Conservation (phyloP, 2,329 filamentous ascomycete genomes). For the Arthrocladium fulminans region DNA sequence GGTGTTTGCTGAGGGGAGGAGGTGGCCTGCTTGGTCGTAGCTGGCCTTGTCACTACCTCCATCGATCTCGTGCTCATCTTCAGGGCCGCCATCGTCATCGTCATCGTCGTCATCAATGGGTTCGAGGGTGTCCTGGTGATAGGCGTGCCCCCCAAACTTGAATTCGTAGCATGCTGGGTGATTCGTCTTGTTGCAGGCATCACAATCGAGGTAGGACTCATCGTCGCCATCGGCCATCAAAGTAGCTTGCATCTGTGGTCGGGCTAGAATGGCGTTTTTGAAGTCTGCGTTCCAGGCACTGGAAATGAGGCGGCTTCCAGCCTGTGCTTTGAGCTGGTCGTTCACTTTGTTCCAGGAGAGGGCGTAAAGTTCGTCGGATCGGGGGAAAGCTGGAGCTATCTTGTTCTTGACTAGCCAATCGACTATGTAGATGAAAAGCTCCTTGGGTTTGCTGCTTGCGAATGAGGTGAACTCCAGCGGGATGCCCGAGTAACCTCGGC, state of each 20-base stretch:
- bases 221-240: constrained; percentile 13
- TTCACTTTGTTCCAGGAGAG: constrained; percentile 64
- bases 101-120: constrained; percentile 45
- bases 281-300: constrained; percentile 62
- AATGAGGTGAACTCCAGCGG: constrained; percentile 62
- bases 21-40: constrained; percentile 40
- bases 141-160: constrained; percentile 56
- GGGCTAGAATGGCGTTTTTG: constrained; percentile 53
- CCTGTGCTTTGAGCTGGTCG: constrained; percentile 59
- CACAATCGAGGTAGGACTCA: constrained; percentile 40
- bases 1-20: constrained; percentile 36
- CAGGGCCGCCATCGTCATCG: constrained; percentile 31
- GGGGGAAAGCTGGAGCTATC: constrained; percentile 61
- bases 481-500: constrained; percentile 39
- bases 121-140: constrained; percentile 56
- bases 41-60: constrained; percentile 33
- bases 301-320: constrained; percentile 62
- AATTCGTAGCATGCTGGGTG: constrained; percentile 61
- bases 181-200: constrained; percentile 60
- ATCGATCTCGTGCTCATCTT: constrained; percentile 28
- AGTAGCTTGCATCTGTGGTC: constrained; percentile 51
- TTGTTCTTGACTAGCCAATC: constrained; percentile 77
- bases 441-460: constrained; percentile 57
- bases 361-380: constrained; percentile 54
- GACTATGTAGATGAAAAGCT: constrained; percentile 64